Base-by-base conservation (phyloP, 192 early-diverging fungal genomes). In the Coemansia erecta region DNA sequence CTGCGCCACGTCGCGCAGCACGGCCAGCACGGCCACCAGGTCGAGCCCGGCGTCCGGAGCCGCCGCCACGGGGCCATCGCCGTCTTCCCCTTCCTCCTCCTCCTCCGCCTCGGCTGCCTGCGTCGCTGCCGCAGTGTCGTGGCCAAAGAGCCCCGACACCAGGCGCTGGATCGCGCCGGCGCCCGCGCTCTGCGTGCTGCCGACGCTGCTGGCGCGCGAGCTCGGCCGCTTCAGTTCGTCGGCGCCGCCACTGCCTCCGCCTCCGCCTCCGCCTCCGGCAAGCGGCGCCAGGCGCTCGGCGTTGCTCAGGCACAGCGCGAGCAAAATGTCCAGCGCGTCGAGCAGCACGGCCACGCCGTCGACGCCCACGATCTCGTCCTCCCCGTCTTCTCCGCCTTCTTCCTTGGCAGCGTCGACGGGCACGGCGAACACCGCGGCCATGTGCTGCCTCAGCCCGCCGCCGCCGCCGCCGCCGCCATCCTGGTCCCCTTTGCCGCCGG, bases 91-190 rank as follows among this genome's bases (percentile, higher is more conserved):
- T 22, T 33, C 54, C 8, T 35, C 26, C 19, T 33, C n/a, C 4
- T 57, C 31, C 5, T 21, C 45, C 23, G 2, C 53, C 46, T 19
- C 19, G 8, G 37, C 2, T 18, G 24, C 12, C 7, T 17, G 47
- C n/a, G 43, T 55, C 7, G 9, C 43, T 2, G 10, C 2, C 1
- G 53, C 12, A 7, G 52, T 10, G 18, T 35, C 60, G 8, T 70
- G 64, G 8, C 67, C 68, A 58, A 77, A 77, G 4, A 77, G 67
- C 8, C 57, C 49, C 8, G 74, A 63, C 11, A 68, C 68, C 52
- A 77, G 71, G 13, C 57, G 47, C 35, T 71, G 35, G 23, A 71
- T 50, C 5, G 74, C 68, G 10, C 67, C 66, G 11, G 64, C 43
- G 11, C 60, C 68, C 43, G 71, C 33, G 37, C 52, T 60, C 12